Evolutionary conservation across 2,329 filamentous ascomycete genomes (phyloP), one percentile per base, ranked within the genome.

Genomic region (Colletotrichum tamarilloi): DNA sequence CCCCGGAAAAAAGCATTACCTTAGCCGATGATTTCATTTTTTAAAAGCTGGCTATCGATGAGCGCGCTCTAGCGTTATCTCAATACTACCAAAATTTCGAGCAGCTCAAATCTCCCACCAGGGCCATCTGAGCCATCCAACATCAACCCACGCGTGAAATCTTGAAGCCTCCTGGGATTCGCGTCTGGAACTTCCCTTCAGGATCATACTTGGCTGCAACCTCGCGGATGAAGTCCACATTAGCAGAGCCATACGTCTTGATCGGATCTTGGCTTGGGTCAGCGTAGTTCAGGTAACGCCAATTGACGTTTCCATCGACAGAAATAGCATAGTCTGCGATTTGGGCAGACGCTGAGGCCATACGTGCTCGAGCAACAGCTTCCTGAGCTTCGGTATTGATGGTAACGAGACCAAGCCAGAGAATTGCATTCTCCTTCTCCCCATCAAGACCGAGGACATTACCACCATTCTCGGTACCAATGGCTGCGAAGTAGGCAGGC

Each of bases 231-330:
- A 76, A 77, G 19, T 77, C 72, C 8, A 84, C 58, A 46, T 82
- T 85, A 8, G 78, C 77, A 5, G 74, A 66, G 2, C 84, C 84
- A 69, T 85, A 86, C 1, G 78, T 76, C 8, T 67, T 63, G 19
- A 85, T 75, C 0, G 82, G 80, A 58, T 82, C 76, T 76, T 86
- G 83, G 30, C 76, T 78, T 5, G 75, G 69, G 42, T 81, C 78
- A 3, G 83, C 83, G 58, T 87, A 86, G 75, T 87, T 86, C 46
- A 86, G 77, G 74, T 85, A 87, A 30, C 86, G 84, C 62, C 87
- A 89, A 62, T 3, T 78, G 81, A 22, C 82, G 38, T 73, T 67
- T 16, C 57, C 71, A 55, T 64, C 53, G 24, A 71, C 57, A 4
- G 73, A 67, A 12, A 24, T n/a, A 9, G 73, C 68, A 38, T 73